Conservation (phyloP, 768 basidiomycete species). For the Amanita pallidorosea region DNA sequence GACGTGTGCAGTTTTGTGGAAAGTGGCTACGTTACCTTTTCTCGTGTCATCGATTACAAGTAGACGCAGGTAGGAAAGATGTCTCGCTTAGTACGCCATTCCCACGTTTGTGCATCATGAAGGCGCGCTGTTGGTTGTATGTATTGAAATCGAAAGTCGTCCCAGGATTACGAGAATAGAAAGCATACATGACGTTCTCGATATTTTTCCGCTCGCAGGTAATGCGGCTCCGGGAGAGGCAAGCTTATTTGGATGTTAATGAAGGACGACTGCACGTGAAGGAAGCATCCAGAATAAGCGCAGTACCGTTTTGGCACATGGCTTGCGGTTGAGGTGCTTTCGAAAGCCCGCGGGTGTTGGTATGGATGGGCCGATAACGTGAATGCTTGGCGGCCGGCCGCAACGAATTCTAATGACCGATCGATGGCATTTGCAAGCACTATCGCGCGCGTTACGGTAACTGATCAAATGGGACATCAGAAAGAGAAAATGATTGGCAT, state of each 20-base stretch:
- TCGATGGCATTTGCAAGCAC: too few relatives aligned
- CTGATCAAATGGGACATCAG: neutral
- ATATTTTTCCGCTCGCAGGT: neutral
- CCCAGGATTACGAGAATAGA: too few relatives aligned
- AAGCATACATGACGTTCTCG: too few relatives aligned
- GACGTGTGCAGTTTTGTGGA: too few relatives aligned
- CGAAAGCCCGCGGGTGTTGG: neutral
- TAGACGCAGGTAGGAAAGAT: too few relatives aligned
- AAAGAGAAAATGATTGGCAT: neutral
- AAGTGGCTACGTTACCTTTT: too few relatives aligned
- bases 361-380: neutral
- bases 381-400: neutral
- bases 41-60: too few relatives aligned
- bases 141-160: too few relatives aligned
- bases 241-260: neutral
- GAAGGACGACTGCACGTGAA: neutral
- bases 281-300: neutral
- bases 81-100: too few relatives aligned
- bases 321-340: neutral
- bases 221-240: neutral
- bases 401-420: neutral
- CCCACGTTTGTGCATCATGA: too few relatives aligned
- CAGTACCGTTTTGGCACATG: neutral
- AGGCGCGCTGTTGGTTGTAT: too few relatives aligned
- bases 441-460: neutral